Conservation (phyloP, 1,284 basidiomycete genomes). For the Ceratobasidium sp. region DNA sequence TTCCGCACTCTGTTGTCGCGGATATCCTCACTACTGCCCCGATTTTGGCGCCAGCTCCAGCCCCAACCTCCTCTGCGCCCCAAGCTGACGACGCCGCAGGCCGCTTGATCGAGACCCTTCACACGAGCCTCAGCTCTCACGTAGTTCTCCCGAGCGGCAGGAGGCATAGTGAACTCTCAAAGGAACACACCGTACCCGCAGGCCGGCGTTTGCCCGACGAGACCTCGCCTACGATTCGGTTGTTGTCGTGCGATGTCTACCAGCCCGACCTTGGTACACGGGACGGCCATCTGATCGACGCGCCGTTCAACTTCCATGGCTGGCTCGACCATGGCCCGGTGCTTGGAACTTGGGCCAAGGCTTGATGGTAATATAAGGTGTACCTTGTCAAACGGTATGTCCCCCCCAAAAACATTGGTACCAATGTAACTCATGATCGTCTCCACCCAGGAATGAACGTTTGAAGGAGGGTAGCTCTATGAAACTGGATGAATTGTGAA, state of each 20-base stretch:
- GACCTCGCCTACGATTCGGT: not conserved
- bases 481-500: too few species aligned
- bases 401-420: too few species aligned
- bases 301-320: conserved; percentile 35
- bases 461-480: too few species aligned
- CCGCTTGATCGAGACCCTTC: not conserved
- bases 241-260: not conserved
- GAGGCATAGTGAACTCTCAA: not conserved
- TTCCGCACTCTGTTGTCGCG: conserved; percentile 27
- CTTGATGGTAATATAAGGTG: not conserved
- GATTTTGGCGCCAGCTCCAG: not conserved
- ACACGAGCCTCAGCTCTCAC: not conserved
- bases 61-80: not conserved
- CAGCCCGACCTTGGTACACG: not conserved
- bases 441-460: too few species aligned
- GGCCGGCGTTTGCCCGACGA: not conserved
- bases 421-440: too few species aligned
- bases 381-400: not conserved
- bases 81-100: not conserved
- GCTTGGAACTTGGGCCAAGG: conserved; percentile 2
- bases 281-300: not conserved
- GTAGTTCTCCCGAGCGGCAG: conserved; percentile 2
- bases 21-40: not conserved
- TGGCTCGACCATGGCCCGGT: conserved; percentile 31
- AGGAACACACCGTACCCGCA: not conserved